phyloP scores from a whole-genome alignment of 1,284 basidiomycete species.

The Bondarzewia mesenterica region DNA sequence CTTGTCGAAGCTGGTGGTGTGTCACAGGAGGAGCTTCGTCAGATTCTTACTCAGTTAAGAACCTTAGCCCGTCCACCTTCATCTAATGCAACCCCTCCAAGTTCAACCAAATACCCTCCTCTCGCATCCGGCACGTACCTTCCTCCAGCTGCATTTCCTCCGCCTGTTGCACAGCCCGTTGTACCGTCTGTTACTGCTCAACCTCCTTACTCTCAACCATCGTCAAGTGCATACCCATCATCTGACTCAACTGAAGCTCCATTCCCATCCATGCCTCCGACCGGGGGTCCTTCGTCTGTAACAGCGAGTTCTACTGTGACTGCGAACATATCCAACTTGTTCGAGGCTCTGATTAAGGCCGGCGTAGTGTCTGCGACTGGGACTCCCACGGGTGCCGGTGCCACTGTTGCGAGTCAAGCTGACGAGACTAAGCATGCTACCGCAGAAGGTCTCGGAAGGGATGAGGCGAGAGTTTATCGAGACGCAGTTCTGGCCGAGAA shows the following conservation, averaged over 20 bases:
- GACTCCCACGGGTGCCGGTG: slow-evolving; percentile 42
- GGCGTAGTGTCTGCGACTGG: slow-evolving; percentile 56
- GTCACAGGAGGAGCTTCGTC: slow-evolving; percentile 71
- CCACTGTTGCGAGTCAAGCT: slow-evolving; percentile 20
- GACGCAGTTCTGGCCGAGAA: slow-evolving; percentile 61
- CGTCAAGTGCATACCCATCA: not conserved
- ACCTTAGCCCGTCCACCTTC: slow-evolving; percentile 46
- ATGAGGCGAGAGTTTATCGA: slow-evolving; percentile 56
- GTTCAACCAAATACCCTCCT: slow-evolving; percentile 15
- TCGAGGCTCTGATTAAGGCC: slow-evolving; percentile 63
- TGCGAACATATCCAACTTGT: slow-evolving; percentile 47
- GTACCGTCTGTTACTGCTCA: slow-evolving; percentile 8
- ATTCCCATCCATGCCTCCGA: slow-evolving; percentile 21
- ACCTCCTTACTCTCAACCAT: slow-evolving; percentile 2
- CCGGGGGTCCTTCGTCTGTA: slow-evolving; percentile 16
- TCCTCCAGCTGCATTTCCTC: slow-evolving; percentile 13
- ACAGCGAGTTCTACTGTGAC: slow-evolving; percentile 12
- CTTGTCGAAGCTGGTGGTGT: slow-evolving; percentile 68
- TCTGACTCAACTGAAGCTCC: slow-evolving; percentile 6
- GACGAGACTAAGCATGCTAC: slow-evolving; percentile 14
- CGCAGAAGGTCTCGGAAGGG: slow-evolving; percentile 32
- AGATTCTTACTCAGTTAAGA: slow-evolving; percentile 74
- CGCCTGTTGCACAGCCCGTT: slow-evolving; percentile 14
- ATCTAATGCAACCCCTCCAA: slow-evolving; percentile 26
- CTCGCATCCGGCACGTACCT: slow-evolving; percentile 7